A percentile compares a stretch with the other conserved stretches of the same genome.
Conservation (phyloP, 1,139 yeast genomes). For the Saccharomyces hybrid region DNA sequence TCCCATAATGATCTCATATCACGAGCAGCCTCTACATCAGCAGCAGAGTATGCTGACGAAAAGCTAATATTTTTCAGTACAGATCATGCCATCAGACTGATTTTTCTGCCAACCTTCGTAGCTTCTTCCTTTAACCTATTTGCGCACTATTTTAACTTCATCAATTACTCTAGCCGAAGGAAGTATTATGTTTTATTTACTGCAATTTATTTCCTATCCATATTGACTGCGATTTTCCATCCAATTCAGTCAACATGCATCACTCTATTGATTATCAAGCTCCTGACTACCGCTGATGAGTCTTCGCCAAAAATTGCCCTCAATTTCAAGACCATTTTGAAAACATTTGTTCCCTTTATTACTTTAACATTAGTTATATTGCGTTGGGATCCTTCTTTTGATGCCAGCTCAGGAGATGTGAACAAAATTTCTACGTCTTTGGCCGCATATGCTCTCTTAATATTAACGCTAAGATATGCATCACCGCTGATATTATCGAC, state of each 20-base stretch:
- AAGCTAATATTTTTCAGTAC: conserved; percentile 3
- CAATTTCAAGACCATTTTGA: background rate
- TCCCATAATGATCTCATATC: conserved; percentile 9
- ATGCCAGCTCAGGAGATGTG: background rate
- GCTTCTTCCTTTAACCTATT: conserved; percentile 18
- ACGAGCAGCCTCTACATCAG: background rate
- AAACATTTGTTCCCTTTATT: background rate
- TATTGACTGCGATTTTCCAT: background rate
- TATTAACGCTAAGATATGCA: background rate
- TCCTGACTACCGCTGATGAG: background rate
- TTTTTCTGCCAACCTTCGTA: conserved; percentile 27
- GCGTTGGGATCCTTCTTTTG: background rate
- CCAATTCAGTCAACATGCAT: conserved; percentile 23
- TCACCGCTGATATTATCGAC: background rate
- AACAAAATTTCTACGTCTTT: background rate
- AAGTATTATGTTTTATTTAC: conserved; percentile 1
- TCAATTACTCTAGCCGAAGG: conserved; percentile 1
- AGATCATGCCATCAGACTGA: conserved; percentile 8
- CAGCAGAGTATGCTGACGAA: conserved; percentile 7
- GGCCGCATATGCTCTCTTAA: background rate
- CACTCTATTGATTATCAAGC: conserved; percentile 16
- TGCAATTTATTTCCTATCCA: background rate
- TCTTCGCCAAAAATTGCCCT: background rate
- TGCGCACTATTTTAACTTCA: conserved; percentile 9
- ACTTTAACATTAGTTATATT: background rate